Evolutionary conservation across 169 alveolate species (phyloP), one percentile per base, ranked within the genome.

Genomic region (Eimeria zaria): DNA sequence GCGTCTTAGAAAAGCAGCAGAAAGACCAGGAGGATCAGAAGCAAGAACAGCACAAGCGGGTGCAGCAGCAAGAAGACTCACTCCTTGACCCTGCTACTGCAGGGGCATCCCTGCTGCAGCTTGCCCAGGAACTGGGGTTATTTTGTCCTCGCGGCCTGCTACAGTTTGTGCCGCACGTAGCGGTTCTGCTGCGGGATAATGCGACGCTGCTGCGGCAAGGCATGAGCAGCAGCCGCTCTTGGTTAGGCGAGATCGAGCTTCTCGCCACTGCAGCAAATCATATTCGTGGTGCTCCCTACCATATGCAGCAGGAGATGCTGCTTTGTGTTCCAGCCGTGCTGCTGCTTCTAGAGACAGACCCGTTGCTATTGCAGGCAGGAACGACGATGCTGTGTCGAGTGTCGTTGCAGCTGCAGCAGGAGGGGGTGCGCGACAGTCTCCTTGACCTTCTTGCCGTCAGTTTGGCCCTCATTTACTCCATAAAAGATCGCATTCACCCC

Each of bases 201-300:
- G 60, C 81, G 48, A 30, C 51, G 36, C 41, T 87, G 81, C 46
- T 87, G 83, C 78, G 62, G 80, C 93, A 62, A 87, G 83, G 93
- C 93, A 62, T 53, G 81, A 87, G 83, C 64, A 85, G 93, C 93
- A 33, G 74, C 91, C 22, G 83, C 16, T 87, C 83, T 30, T 62
- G 71, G 83, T 51, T 62, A 44, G 93, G 93, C 64, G 93, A 87
- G 24, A 87, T 87, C 44, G 93, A 87, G 81, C 93, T 87, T 69
- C 93, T 87, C 2, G 93, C 93, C 6, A 83, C 93, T 62, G 93
- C 93, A 20, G 93, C 93, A 27, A 87, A 87, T 48, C 93, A 87
- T 53, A 87, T 87, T 27, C 93, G 83, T 18, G 64, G 36, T n/a
- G 93, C 93, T 27, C 64, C 93, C 44, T 41, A 87, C 60, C 81